phyloP scores from a whole-genome alignment of 805 yeast genomes.

The Torulaspora indica region DNA sequence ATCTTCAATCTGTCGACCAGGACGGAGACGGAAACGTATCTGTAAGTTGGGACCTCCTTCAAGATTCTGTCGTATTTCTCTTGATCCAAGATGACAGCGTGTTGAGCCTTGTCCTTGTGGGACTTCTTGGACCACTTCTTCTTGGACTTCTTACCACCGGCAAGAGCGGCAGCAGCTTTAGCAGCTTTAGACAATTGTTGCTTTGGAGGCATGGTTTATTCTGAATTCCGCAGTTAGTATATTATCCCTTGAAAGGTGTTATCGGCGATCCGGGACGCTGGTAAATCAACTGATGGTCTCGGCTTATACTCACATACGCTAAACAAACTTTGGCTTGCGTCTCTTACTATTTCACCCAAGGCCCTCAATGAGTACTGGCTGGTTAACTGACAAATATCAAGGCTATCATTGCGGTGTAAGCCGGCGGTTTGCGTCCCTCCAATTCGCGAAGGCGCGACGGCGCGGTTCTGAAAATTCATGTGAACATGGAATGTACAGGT shows the following conservation, averaged over 20 bases:
- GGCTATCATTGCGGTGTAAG: not conserved
- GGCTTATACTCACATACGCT: slow-evolving; percentile 10
- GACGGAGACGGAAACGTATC: slow-evolving; percentile 95
- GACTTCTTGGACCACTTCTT: slow-evolving; percentile 99
- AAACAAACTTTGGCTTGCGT: slow-evolving; percentile 13
- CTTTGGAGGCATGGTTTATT: slow-evolving; percentile 89
- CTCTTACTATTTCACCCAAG: not conserved
- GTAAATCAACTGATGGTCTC: not conserved
- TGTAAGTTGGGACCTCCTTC: slow-evolving; percentile 99
- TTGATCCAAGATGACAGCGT: slow-evolving; percentile 95
- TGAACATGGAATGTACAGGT: not conserved
- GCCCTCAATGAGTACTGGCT: not conserved
- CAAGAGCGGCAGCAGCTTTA: slow-evolving; percentile 99
- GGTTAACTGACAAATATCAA: slow-evolving; percentile 3
- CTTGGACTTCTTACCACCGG: slow-evolving; percentile 99
- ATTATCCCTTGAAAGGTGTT: not conserved
- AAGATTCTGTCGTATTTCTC: slow-evolving; percentile 98
- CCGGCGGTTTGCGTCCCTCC: not conserved
- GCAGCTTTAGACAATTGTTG: slow-evolving; percentile 99
- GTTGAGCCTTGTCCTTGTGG: slow-evolving; percentile 99
- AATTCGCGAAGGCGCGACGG: not conserved
- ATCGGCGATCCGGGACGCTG: not conserved
- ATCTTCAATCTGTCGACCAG: slow-evolving; percentile 98
- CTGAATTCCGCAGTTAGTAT: slow-evolving; percentile 9
- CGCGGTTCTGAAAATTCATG: not conserved